Base-by-base conservation (phyloP, 768 basidiomycete genomes). In the Pleurotus salmoneostramineus region DNA sequence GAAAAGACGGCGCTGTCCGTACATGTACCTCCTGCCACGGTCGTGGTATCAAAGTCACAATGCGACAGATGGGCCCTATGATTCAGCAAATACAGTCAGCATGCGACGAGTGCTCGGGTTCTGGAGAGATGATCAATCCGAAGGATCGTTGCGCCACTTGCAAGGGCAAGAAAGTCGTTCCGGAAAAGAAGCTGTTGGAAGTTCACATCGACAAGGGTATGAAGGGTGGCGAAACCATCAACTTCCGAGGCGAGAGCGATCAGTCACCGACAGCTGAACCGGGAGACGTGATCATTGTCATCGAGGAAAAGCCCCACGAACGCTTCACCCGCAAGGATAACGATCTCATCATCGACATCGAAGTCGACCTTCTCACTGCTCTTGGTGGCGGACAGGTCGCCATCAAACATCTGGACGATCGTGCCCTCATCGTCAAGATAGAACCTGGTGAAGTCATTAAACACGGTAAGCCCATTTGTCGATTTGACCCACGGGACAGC, bases 1-100 rank as follows among this genome's bases (percentile, higher is more conserved):
- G 97, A 57, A 98, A 98, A 74, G 95, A 97, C 14, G 97, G 96
- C 57, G 91, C 97, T 52, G 93, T 97, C 61, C 84, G 87, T 69
- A 66, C 79, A 31, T 99, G 97, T 74, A 62, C 70, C 44, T 66
- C 77, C 11, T 99, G 97, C 77, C 81, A 76, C 66, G 97, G 97
- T 57, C 92, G 93, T 62, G 97, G 97, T 66, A 75, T 95, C 77
- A 91, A 88, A 70, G 73, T 98, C 68, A 93, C 89, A 52, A 76
- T 98, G 60, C 91, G 97, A 60, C 97, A 98, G 72, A 91, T 99
- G 85, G 97, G 97, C 31, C 97, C 97, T 4, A 99, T 99, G 97
- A 93, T 99, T 65, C 97, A 99, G 74, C 96, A 99, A 75, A 92
- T 98, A 64, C 97, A 98, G 71, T 91, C 93, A 56, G 81, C 86